Conservation (phyloP, 2,329 filamentous ascomycete species). For the Xylariaceae sp. region DNA sequence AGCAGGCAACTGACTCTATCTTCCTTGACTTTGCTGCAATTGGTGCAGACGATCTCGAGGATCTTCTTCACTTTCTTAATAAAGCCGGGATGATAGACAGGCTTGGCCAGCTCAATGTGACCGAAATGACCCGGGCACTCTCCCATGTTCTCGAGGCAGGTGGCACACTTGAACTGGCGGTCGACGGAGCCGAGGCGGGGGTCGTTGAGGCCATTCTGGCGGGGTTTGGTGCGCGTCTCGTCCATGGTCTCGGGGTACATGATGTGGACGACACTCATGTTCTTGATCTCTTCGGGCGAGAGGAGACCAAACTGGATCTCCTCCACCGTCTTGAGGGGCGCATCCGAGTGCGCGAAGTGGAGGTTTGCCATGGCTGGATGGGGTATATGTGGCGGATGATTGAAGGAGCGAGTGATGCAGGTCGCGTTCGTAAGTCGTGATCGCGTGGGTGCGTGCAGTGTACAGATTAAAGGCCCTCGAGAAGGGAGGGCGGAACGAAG, state of each 20-base stretch:
- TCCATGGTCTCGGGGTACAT: slow-evolving; percentile 99
- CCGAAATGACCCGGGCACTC: slow-evolving; percentile 98
- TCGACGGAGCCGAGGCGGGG: slow-evolving; percentile 96
- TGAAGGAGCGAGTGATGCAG: slow-evolving; percentile 14
- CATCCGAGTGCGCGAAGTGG: slow-evolving; percentile 86
- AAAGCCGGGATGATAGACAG: slow-evolving; percentile 93
- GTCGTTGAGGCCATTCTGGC: slow-evolving; percentile 90
- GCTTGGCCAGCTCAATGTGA: slow-evolving; percentile 95
- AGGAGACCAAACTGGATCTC: slow-evolving; percentile 99
- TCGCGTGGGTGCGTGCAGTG: background rate
- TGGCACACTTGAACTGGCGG: slow-evolving; percentile 90
- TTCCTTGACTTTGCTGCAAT: slow-evolving; percentile 95
- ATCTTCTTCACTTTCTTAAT: slow-evolving; percentile 99
- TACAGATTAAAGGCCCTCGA: background rate
- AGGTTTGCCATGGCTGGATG: slow-evolving; percentile 80
- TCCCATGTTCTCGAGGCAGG: slow-evolving; percentile 91
- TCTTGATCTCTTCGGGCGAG: slow-evolving; percentile 98
- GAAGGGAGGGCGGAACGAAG: slow-evolving; percentile 10
- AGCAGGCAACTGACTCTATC: slow-evolving; percentile 89
- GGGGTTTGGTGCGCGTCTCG: slow-evolving; percentile 85
- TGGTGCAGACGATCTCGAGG: slow-evolving; percentile 97
- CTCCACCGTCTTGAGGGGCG: slow-evolving; percentile 94
- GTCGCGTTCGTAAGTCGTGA: slow-evolving; percentile 25
- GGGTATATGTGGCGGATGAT: slow-evolving; percentile 8
- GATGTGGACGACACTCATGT: slow-evolving; percentile 95